These are phyloP conservation scores for Globisporangium barbulae DNA, from an alignment of 352 stramenopile species.

Conservation along the genomic window DNA sequence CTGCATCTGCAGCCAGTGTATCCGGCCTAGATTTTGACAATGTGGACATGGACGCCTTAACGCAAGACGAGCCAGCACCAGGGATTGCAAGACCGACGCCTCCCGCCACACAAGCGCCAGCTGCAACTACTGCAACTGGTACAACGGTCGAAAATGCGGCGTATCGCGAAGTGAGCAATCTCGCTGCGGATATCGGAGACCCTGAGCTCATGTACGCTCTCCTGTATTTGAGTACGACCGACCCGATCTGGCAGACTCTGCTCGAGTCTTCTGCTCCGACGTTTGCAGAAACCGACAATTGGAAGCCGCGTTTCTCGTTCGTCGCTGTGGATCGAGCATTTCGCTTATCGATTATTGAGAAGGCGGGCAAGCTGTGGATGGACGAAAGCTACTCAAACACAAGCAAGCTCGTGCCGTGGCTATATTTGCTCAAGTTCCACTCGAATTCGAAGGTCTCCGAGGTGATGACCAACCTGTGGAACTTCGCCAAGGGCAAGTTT, in stretches of 20 bases:
- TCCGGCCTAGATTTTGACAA: constrained; percentile 26
- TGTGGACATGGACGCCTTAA: constrained; percentile 10
- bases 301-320: constrained; percentile 44
- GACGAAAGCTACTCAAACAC: constrained; percentile 43
- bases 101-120: background rate
- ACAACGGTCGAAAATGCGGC: constrained; percentile 66
- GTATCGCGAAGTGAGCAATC: constrained; percentile 83
- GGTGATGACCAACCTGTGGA: constrained; percentile 71
- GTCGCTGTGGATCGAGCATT: constrained; percentile 39
- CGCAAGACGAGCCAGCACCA: background rate
- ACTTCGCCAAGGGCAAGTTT: constrained; percentile 46
- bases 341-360: constrained; percentile 37
- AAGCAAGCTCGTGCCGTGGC: constrained; percentile 61
- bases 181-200: constrained; percentile 75
- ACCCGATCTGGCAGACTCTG: constrained; percentile 61
- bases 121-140: constrained; percentile 14
- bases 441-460: constrained; percentile 58
- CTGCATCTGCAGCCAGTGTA: constrained; percentile 22
- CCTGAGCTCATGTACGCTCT: constrained; percentile 81
- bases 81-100: background rate
- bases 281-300: background rate
- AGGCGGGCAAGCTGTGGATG: constrained; percentile 62
- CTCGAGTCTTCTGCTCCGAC: background rate
- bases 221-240: constrained; percentile 74
- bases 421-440: constrained; percentile 79